These are phyloP conservation scores for Elymus sibiricus DNA, from an alignment of 176 grass and related monocot species.

Conservation along the genomic window DNA sequence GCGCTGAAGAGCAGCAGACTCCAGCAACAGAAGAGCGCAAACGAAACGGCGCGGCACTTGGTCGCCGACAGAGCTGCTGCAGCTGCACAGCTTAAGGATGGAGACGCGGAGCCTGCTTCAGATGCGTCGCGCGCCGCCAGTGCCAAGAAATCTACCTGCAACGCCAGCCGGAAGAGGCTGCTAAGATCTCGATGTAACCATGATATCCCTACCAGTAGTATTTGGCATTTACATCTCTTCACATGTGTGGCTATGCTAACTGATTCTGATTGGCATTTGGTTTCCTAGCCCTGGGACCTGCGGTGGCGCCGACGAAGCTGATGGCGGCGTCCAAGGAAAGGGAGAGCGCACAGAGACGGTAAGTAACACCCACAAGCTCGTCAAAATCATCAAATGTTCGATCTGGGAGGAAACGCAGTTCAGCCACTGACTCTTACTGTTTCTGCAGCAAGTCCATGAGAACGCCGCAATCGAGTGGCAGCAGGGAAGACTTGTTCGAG, in stretches of 20 bases:
- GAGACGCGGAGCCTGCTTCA: conserved; percentile 13
- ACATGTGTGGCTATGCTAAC: background rate
- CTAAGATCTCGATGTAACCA: conserved; percentile 48
- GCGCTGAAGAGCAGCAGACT: background rate
- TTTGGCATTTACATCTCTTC: background rate
- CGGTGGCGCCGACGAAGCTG: background rate
- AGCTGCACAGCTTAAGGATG: conserved; percentile 14
- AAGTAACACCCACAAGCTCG: background rate
- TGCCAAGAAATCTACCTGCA: conserved; percentile 16
- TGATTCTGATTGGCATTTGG: background rate
- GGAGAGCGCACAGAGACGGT: conserved; percentile 38
- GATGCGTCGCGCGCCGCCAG: background rate
- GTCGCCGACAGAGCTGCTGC: background rate
- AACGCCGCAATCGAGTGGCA: conserved; percentile 8
- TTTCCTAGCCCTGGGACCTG: conserved; percentile 54
- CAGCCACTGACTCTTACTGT: background rate
- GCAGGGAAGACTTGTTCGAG: conserved; percentile 47
- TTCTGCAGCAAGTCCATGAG: conserved; percentile 51
- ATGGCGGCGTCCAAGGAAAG: conserved; percentile 14
- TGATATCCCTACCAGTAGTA: background rate
- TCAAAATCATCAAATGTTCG: background rate
- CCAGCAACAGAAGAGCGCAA: conserved; percentile 16
- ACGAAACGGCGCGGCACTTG: background rate
- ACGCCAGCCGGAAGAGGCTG: conserved; percentile 45
- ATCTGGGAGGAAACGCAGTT: background rate